Evolutionary conservation across 345 rosid species (phyloP).

Genomic region (Durio zibethinus): DNA sequence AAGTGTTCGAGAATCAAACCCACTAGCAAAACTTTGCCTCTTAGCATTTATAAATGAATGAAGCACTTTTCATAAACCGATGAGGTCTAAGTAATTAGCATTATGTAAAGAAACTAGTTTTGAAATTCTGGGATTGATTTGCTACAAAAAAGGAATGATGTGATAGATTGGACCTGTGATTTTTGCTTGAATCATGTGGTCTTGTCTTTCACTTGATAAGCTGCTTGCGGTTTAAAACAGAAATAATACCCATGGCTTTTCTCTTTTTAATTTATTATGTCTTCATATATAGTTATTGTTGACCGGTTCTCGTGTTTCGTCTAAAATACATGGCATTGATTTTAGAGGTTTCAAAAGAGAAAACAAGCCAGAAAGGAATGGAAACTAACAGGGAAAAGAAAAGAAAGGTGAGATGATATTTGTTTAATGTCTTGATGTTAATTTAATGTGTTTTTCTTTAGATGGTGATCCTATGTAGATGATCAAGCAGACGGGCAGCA

Average conservation of each 20-base stretch:
- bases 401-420: not conserved
- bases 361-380: not conserved
- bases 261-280: not conserved
- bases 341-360: not conserved
- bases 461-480: not conserved
- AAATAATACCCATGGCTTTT: not conserved
- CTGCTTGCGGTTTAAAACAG: conserved; percentile 9
- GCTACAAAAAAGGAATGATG: conserved; percentile 14
- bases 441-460: not conserved
- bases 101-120: not conserved
- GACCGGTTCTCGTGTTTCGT: conserved; percentile 8
- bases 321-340: conserved; percentile 6
- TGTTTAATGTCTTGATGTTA: not conserved
- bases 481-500: not conserved
- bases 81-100: not conserved
- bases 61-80: not conserved
- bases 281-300: no score
- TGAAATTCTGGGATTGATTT: conserved; percentile 7
- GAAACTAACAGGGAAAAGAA: not conserved
- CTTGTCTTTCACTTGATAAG: conserved; percentile 21
- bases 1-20: conserved; percentile 9
- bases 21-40: conserved; percentile 5
- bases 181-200: conserved; percentile 21
- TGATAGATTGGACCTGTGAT: conserved; percentile 29
- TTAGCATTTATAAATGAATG: not conserved